Evolutionary conservation across 169 alveolate species (phyloP), one percentile per base, ranked within the genome.

Genomic region (Cryptosporidium andersoni): DNA sequence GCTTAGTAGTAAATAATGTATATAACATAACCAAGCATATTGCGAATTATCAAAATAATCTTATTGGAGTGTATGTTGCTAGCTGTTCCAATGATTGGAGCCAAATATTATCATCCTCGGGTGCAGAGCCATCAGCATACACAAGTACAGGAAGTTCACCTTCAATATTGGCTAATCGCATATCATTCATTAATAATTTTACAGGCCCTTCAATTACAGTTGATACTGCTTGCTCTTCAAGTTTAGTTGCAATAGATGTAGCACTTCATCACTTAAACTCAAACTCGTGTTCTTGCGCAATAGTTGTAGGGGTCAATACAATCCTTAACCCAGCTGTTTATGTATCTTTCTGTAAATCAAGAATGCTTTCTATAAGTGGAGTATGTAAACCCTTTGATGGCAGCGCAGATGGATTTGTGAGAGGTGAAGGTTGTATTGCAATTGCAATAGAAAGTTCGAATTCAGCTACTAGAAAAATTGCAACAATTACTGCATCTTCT

Each of bases 221-320:
- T 52, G 95, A 92, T 82, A 92, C 93, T 47, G 95, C 95, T 5
- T 92, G 95, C 49, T 92, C 95, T 11, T 90, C 94, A 36, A 88
- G 94, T 2, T 81, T 92, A 65, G 93, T 92, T 45, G 95, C 95
- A 1, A 80, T 88, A 8, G 93, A 92, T 65, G n/a, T 74, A 1
- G 85, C 74, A 6, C 34, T 74, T 14, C 66, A 74, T 4, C 85
- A 74, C 40, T 37, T 74, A 4, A 52, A 40, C 55, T 47, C 36
- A 40, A 58, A 74, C 6, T 25, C 43, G 9, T 45, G 34, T 4
- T 36, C 43, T n/a, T 58, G 74, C 4, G 85, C 68, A 14, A n/a
- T 74, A 8, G 68, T 74, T 8, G 66, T 51, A 47, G 85, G 85
- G 34, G 85, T 74, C 14, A 74, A 74, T 25, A 34, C 48, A 16